Evolutionary conservation across 768 basidiomycete species (phyloP).

Genomic region (Phanerochaete carnosa): DNA sequence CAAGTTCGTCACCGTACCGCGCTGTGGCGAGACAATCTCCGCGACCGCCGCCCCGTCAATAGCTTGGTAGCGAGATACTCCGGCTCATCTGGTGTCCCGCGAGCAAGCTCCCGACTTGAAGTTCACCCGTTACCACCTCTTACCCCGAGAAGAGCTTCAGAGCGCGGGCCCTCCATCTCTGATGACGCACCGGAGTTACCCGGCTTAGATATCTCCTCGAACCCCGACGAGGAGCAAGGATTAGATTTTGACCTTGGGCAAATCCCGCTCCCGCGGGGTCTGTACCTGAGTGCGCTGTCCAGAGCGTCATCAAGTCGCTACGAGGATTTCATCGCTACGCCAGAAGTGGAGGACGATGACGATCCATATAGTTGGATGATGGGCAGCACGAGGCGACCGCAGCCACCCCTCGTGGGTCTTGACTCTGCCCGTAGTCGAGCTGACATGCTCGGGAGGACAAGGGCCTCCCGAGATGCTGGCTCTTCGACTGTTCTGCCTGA

Average conservation of each 20-base stretch:
- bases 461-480: background rate
- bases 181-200: background rate
- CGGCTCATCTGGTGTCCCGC: background rate
- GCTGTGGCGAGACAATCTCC: slow-evolving; percentile 1
- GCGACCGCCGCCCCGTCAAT: background rate
- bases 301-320: background rate
- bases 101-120: background rate
- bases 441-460: slow-evolving; percentile 2
- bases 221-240: background rate
- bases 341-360: slow-evolving; percentile 1
- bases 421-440: background rate
- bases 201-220: background rate
- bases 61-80: background rate
- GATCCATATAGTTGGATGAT: background rate
- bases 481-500: background rate
- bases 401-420: slow-evolving; percentile 1
- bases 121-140: background rate
- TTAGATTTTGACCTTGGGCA: background rate
- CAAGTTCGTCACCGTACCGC: background rate
- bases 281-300: background rate
- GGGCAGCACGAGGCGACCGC: background rate
- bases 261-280: background rate
- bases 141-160: background rate
- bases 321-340: background rate
- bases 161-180: background rate